Percentiles rank a stretch among this genome's conserved stretches.
Evolutionary conservation across 495 filamentous ascomycete genomes (phyloP).

Genomic region (Amorphotheca resinae): DNA sequence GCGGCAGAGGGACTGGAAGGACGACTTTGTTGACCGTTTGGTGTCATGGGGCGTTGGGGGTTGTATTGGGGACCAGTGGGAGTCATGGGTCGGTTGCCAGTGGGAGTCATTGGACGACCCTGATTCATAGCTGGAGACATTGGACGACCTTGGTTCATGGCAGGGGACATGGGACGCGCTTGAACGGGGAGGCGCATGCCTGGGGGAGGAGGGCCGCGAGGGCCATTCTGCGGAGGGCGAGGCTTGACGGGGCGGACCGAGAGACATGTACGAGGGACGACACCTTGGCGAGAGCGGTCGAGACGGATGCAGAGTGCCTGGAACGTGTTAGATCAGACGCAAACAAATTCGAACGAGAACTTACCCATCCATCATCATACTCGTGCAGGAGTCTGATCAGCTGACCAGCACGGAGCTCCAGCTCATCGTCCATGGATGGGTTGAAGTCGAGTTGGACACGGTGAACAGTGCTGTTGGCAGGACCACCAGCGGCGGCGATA

Average conservation of each 20-base stretch:
- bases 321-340: conserved; percentile 26
- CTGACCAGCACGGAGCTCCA: conserved; percentile 65
- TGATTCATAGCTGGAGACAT: conserved; percentile 26
- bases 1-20: conserved; percentile 39
- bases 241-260: conserved; percentile 89
- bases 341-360: conserved; percentile 21
- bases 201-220: conserved; percentile 36
- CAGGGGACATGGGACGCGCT: conserved; percentile 35
- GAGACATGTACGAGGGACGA: conserved; percentile 84
- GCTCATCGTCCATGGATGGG: conserved; percentile 83
- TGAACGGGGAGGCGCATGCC: conserved; percentile 28
- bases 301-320: conserved; percentile 84
- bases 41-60: conserved; percentile 25
- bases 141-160: conserved; percentile 26
- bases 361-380: conserved; percentile 98
- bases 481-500: conserved; percentile 42
- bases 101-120: conserved; percentile 18
- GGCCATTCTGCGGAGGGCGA: conserved; percentile 41
- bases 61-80: conserved; percentile 26
- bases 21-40: conserved; percentile 28
- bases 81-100: conserved; percentile 26
- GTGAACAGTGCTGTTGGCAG: conserved; percentile 52
- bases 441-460: conserved; percentile 93
- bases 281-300: conserved; percentile 83
- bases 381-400: conserved; percentile 84